Evolutionary conservation across 2,329 filamentous ascomycete genomes (phyloP).

Genomic region (Ophiosphaerella herpotricha): DNA sequence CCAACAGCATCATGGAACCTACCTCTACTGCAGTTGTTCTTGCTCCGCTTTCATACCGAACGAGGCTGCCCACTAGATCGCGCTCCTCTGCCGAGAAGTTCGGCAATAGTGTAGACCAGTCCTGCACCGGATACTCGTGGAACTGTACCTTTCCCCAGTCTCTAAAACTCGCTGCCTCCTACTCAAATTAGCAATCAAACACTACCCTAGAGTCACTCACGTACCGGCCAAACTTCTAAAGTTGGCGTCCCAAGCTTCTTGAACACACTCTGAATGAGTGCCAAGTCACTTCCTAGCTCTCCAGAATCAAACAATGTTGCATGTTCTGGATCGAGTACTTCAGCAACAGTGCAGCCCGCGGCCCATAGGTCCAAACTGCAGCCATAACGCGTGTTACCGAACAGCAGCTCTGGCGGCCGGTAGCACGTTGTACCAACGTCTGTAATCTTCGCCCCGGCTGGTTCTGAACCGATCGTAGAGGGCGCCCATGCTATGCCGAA

Average conservation of each 20-base stretch:
- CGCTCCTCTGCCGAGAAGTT: conserved; percentile 62
- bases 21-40: conserved; percentile 71
- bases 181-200: conserved; percentile 10
- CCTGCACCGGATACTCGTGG: conserved; percentile 67
- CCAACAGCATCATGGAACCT: background rate
- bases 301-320: conserved; percentile 80
- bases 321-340: conserved; percentile 64
- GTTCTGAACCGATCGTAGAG: conserved; percentile 62
- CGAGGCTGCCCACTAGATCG: conserved; percentile 68
- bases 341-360: conserved; percentile 80
- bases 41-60: conserved; percentile 72
- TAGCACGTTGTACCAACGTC: conserved; percentile 95
- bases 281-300: conserved; percentile 88
- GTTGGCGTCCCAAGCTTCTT: conserved; percentile 87
- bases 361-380: conserved; percentile 85
- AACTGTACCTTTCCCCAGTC: conserved; percentile 91
- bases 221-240: conserved; percentile 77
- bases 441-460: conserved; percentile 72
- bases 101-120: conserved; percentile 73
- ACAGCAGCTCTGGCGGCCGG: conserved; percentile 85
- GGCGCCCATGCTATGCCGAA: conserved; percentile 91
- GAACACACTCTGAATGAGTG: conserved; percentile 90
- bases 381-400: conserved; percentile 77
- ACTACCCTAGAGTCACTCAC: conserved; percentile 17
- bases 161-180: conserved; percentile 70